A percentile compares a stretch with the other conserved stretches of the same genome.
phyloP scores from a whole-genome alignment of 305 asterid species.

The Andrographis paniculata region DNA sequence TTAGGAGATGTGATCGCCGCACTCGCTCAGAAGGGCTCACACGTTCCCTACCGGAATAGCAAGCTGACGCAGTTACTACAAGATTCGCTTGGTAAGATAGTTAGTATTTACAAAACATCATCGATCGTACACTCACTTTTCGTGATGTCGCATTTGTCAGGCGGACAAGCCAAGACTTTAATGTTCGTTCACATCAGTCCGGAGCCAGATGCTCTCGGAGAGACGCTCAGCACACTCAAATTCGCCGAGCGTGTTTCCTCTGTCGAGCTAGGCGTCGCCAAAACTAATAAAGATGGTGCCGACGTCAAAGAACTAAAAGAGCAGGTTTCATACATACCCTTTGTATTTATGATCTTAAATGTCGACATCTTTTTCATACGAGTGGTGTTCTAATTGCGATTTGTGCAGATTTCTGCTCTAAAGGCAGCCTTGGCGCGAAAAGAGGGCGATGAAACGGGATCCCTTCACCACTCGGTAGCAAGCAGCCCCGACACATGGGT shows the following conservation, averaged over 20 bases:
- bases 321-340: constrained; percentile 36
- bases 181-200: constrained; percentile 96
- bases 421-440: constrained; percentile 67
- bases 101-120: not conserved
- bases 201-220: constrained; percentile 66
- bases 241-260: constrained; percentile 93
- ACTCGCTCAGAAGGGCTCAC: constrained; percentile 71
- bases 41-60: constrained; percentile 88
- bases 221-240: constrained; percentile 85
- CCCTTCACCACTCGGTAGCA: constrained; percentile 6
- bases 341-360: too few species aligned
- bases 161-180: constrained; percentile 88
- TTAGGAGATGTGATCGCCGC: constrained; percentile 88
- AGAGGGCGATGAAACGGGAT: constrained; percentile 33
- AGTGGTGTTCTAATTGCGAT: too few species aligned
- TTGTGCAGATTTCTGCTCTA: constrained; percentile 48
- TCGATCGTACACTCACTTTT: not conserved
- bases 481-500: not conserved
- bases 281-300: constrained; percentile 54
- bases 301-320: constrained; percentile 78
- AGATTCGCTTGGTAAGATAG: constrained; percentile 83
- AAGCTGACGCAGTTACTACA: constrained; percentile 95
- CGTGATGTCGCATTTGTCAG: constrained; percentile 23
- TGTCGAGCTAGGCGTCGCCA: constrained; percentile 83
- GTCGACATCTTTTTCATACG: too few species aligned